Evolutionary conservation across 2,329 filamentous ascomycete species (phyloP), one percentile per base, ranked within the genome.

Genomic region (Cladosporium sp.): DNA sequence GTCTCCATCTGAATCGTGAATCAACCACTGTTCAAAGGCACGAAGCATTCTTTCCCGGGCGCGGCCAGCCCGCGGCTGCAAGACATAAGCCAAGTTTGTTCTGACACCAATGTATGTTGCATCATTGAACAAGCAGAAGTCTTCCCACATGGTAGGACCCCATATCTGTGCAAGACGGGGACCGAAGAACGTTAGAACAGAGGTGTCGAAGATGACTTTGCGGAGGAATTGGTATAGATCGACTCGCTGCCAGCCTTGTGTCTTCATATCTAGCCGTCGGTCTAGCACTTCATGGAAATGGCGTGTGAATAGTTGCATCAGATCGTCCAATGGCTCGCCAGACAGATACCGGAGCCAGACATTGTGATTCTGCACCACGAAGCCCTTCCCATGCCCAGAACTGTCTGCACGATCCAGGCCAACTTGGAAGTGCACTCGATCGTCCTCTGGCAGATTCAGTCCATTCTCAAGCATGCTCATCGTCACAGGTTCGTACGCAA

Each of bases 381-480:
- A 67, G 14, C 46, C 51, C 5, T 53, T 53, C 6, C 26, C 49
- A 11, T 53, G 49, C 16, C 28, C 26, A 11, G 28, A 5, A 16
- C 34, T 34, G 14, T 62, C 63, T 43, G 46, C 57, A 25, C 51
- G 30, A 25, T 49, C 34, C 36, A 39, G 13, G 25, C 39, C 39
- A 21, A 65, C 32, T 25, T 66, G 63, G 53, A 67, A 67, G 32
- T 58, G 62, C 2, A 59, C 36, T 16, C 51, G 57, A 21, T 67
- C 66, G 21, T 28, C 49, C 18, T 26, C n/a, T 1, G 66, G 66
- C 13, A 67, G 26, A 23, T 39, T 18, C 48, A 65, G 28, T 32
- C 59, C 66, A 46, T 68, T 68, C 26, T 68, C 64, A 56, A 68
- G 51, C 66, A 68, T 68, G 32, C 51, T 60, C 18, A 62, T 34